These are phyloP conservation scores for Auricularia cornea DNA, from an alignment of 768 basidiomycete species.

Conservation along the genomic window DNA sequence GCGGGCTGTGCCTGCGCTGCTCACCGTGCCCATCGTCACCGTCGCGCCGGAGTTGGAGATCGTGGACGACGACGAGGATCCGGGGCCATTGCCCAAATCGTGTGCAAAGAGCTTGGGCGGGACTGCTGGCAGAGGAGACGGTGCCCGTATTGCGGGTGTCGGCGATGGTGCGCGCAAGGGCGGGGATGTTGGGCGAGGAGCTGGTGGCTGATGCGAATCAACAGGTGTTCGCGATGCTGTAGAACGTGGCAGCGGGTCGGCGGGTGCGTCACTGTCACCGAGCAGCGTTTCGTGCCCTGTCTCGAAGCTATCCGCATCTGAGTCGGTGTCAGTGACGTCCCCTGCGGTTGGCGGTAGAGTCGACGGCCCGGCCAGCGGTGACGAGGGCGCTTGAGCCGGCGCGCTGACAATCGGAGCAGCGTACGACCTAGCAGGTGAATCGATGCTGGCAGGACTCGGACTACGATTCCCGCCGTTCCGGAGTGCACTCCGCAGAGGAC, in stretches of 20 bases:
- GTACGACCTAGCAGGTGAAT: neutral
- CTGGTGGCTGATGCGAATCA: neutral
- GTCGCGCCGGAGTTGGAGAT: neutral
- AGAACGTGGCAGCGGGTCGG: conserved; percentile 6
- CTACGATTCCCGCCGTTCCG: neutral
- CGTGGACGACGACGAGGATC: neutral
- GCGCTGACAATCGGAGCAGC: neutral
- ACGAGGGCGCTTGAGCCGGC: neutral
- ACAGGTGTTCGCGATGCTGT: too few species aligned
- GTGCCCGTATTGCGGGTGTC: conserved; percentile 6
- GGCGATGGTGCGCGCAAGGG: conserved; percentile 15
- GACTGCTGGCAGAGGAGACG: neutral
- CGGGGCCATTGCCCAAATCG: neutral
- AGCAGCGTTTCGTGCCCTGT: conserved; percentile 52
- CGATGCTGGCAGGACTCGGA: conserved; percentile 1
- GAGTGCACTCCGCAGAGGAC: conserved; percentile 8
- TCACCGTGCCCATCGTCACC: conserved; percentile 10
- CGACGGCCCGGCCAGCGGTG: neutral
- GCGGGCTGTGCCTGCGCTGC: conserved; percentile 18
- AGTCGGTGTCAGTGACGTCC: neutral
- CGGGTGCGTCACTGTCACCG: conserved; percentile 28
- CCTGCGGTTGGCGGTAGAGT: neutral
- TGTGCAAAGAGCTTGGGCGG: neutral
- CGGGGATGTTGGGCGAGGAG: neutral
- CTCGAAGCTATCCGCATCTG: conserved; percentile 32